Percentiles rank a stretch among this genome's conserved stretches.
These are phyloP conservation scores for Sclerotinia subarctica DNA, from an alignment of 2,329 filamentous ascomycete genomes.

Conservation along the genomic window DNA sequence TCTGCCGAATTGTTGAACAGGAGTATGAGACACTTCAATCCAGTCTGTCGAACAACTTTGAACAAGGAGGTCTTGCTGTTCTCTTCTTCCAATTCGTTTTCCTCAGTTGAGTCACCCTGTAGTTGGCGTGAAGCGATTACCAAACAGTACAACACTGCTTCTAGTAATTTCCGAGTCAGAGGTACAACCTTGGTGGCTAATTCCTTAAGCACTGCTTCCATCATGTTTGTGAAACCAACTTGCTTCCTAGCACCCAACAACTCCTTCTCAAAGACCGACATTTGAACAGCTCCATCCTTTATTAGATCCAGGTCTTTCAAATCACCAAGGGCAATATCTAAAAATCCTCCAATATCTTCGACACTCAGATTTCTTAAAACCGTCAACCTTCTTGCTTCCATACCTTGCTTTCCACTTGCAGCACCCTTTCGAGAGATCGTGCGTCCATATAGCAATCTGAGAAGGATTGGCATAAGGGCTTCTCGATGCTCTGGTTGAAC, in stretches of 20 bases:
- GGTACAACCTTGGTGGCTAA: constrained; percentile 70
- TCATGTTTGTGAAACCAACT: constrained; percentile 87
- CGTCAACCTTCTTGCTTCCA: constrained; percentile 77
- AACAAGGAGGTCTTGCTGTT: constrained; percentile 54
- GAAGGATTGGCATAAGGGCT: constrained; percentile 77
- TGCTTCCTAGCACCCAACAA: constrained; percentile 72
- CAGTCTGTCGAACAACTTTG: constrained; percentile 64
- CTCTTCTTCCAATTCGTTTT: constrained; percentile 39
- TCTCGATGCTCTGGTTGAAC: constrained; percentile 71
- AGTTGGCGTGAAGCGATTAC: constrained; percentile 65
- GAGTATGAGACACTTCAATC: constrained; percentile 77
- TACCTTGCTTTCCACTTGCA: constrained; percentile 72
- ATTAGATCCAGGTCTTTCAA: constrained; percentile 61
- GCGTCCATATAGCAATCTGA: constrained; percentile 84
- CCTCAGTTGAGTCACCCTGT: constrained; percentile 38
- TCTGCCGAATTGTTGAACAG: constrained; percentile 71
- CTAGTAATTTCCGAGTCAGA: constrained; percentile 66
- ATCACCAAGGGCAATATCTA: constrained; percentile 75
- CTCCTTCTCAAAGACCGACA: constrained; percentile 54
- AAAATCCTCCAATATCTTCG: constrained; percentile 73
- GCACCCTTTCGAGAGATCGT: constrained; percentile 78
- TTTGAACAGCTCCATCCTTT: constrained; percentile 37
- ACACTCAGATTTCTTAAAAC: constrained; percentile 74
- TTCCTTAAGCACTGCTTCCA: constrained; percentile 80
- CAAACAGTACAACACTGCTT: constrained; percentile 78